Conservation (phyloP, 2,329 filamentous ascomycete genomes). For the Raffaelea ambrosiae region DNA sequence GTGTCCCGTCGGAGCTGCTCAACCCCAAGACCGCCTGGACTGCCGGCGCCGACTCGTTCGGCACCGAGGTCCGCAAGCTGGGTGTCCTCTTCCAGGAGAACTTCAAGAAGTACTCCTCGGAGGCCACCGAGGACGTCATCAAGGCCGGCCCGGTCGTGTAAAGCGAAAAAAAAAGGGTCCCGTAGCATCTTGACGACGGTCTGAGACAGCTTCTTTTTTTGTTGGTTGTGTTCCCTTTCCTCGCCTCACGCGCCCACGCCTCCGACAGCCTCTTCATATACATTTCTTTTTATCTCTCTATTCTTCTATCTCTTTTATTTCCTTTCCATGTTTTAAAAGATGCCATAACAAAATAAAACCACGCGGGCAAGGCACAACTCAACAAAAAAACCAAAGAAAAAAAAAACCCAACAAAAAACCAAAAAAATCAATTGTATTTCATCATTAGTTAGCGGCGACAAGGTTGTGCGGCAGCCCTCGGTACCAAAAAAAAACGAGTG, state of each 20-base stretch:
- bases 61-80: conserved; percentile 81
- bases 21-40: conserved; percentile 95
- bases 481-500: too few relatives aligned
- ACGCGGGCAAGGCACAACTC: too few relatives aligned
- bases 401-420: neutral
- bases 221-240: too few relatives aligned
- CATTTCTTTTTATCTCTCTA: neutral
- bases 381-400: neutral
- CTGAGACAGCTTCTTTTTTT: too few relatives aligned
- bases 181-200: neutral
- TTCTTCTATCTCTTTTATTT: neutral
- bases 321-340: too few relatives aligned
- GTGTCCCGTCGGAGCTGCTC: conserved; percentile 83
- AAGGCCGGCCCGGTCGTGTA: conserved; percentile 48
- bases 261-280: too few relatives aligned
- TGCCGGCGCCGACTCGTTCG: conserved; percentile 71
- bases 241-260: too few relatives aligned
- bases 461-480: too few relatives aligned
- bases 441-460: too few relatives aligned
- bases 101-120: conserved; percentile 88
- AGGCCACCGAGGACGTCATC: conserved; percentile 74
- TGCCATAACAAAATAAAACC: too few relatives aligned
- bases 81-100: conserved; percentile 88
- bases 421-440: neutral
- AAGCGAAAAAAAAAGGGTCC: too few relatives aligned